Conservation (phyloP, 805 yeast genomes). For the Kregervanrija fluxuum region DNA sequence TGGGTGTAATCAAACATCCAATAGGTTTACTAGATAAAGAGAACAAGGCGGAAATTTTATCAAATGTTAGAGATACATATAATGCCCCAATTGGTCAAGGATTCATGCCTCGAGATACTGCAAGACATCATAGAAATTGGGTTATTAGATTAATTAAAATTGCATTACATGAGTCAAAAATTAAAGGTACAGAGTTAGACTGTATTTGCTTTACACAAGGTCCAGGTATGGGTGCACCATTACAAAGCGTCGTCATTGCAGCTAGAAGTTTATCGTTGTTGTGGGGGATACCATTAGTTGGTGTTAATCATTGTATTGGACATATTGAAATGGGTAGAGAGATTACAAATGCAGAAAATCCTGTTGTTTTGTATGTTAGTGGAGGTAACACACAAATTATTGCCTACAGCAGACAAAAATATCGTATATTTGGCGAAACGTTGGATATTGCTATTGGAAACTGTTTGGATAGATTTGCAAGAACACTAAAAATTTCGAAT, state of each 20-base stretch:
- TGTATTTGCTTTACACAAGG: constrained; percentile 94
- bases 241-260: constrained; percentile 86
- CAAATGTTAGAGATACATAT: constrained; percentile 94
- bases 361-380: constrained; percentile 93
- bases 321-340: constrained; percentile 99
- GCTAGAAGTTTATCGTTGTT: constrained; percentile 79
- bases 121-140: constrained; percentile 95
- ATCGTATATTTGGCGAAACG: constrained; percentile 98
- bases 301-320: constrained; percentile 96
- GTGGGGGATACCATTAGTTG: constrained; percentile 81
- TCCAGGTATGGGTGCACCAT: constrained; percentile 99
- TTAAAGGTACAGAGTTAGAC: constrained; percentile 48
- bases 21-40: constrained; percentile 42
- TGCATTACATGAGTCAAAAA: constrained; percentile 57
- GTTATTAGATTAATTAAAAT: constrained; percentile 66
- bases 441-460: constrained; percentile 96
- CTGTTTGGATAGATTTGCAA: constrained; percentile 92
- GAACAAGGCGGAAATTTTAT: constrained; percentile 66
- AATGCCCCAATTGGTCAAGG: constrained; percentile 98
- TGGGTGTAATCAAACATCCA: constrained; percentile 79
- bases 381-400: constrained; percentile 99
- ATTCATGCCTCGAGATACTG: constrained; percentile 91
- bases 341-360: constrained; percentile 95
- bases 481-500: constrained; percentile 81
- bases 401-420: constrained; percentile 89